Evolutionary conservation across 306 rosid genomes (phyloP).

Genomic region (Rubus idaeus): DNA sequence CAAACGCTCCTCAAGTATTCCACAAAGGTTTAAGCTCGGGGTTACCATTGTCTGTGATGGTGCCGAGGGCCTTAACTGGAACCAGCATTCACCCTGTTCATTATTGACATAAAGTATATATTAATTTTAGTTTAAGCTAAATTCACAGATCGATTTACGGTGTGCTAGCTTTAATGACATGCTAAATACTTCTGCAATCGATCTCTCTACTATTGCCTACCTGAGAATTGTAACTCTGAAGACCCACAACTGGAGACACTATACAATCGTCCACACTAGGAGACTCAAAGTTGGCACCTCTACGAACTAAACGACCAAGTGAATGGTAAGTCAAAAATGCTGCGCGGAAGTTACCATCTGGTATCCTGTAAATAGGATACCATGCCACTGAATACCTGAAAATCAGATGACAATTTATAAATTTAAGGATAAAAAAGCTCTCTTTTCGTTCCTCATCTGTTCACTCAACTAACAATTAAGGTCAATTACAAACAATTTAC

Average conservation of each 20-base stretch:
- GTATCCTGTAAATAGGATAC: constrained; percentile 95
- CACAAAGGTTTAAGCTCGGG: constrained; percentile 34
- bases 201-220: constrained; percentile 30
- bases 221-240: constrained; percentile 82
- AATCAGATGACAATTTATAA: constrained; percentile 27
- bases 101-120: constrained; percentile 4
- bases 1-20: constrained; percentile 52
- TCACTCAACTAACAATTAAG: not conserved
- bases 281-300: constrained; percentile 40
- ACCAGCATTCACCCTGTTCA: constrained; percentile 86
- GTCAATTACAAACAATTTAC: not conserved
- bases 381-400: constrained; percentile 93
- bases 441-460: not conserved
- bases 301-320: constrained; percentile 60
- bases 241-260: constrained; percentile 81
- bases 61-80: constrained; percentile 42
- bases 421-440: not conserved
- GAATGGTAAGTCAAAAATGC: constrained; percentile 90
- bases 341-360: constrained; percentile 74
- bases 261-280: constrained; percentile 36
- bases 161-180: too few relatives aligned
- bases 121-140: constrained; percentile 6
- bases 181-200: not conserved
- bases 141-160: not conserved
- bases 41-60: constrained; percentile 17